These are phyloP conservation scores for Pulveroboletus sp. DNA, from an alignment of 768 basidiomycete species.

Conservation along the genomic window DNA sequence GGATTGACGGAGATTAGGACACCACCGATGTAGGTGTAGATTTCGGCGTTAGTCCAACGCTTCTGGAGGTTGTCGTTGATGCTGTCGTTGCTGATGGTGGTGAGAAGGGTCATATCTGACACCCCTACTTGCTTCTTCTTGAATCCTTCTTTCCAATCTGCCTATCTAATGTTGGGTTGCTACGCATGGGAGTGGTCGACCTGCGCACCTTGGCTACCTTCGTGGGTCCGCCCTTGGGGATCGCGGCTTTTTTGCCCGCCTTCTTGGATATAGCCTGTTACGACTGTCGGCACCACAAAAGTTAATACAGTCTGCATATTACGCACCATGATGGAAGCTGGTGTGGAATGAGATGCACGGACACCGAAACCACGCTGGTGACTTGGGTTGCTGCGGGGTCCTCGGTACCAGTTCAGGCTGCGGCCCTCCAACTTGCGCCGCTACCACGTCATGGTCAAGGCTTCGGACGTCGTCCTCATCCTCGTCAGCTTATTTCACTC, in stretches of 20 bases:
- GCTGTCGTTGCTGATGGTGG: constrained; percentile 94
- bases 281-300: constrained; percentile 1
- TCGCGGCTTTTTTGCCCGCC: constrained; percentile 77
- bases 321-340: constrained; percentile 23
- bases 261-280: constrained; percentile 82
- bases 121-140: constrained; percentile 99
- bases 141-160: constrained; percentile 99
- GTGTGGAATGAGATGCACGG: not conserved
- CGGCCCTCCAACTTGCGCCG: not conserved
- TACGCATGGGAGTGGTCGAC: constrained; percentile 4
- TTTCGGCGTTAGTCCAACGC: constrained; percentile 91
- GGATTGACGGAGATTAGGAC: constrained; percentile 99
- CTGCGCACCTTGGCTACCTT: constrained; percentile 73
- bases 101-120: constrained; percentile 96
- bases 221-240: constrained; percentile 51
- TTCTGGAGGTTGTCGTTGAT: constrained; percentile 98
- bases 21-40: constrained; percentile 98
- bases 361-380: constrained; percentile 14
- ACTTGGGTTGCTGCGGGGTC: constrained; percentile 19
- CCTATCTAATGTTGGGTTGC: constrained; percentile 44
- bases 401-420: constrained; percentile 13
- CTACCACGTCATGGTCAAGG: constrained; percentile 39
- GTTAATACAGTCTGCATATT: not conserved
- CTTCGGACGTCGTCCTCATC: constrained; percentile 77
- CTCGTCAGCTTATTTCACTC: constrained; percentile 43